Evolutionary conservation across 2,329 filamentous ascomycete species (phyloP), one percentile per base, ranked within the genome.

Genomic region (Acrodontium crateriforme): DNA sequence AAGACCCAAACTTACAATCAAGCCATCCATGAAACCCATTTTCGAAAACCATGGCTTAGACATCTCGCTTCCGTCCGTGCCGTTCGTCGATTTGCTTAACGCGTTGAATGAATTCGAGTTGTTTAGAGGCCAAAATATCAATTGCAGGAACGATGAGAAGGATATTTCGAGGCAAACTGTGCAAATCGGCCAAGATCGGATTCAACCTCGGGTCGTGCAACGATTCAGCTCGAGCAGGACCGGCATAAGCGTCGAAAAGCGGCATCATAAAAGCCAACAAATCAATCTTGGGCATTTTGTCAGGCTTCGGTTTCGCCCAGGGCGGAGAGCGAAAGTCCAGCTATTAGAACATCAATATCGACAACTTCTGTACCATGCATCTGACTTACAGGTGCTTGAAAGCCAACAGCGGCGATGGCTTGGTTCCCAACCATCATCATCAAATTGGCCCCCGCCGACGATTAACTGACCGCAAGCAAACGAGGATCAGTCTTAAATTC

Each of bases 241-340:
- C 54, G 1, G 55, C 51, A 32, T 66, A 66, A 0, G 58, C 42
- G 37, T 65, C 58, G 23, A 57, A 62, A 6, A 67, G 39, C 1
- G 57, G 57, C 14, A 53, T 28, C 27, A 65, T 31, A 10, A 58
- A 53, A 0, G 36, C 30, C 10, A 56, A 17, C 0, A 58, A 58
- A 30, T 67, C 61, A 1, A 32, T 45, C 13, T 44, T 42, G 1
- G 58, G 56, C 21, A 49, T 50, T 4, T 31, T 37, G 2, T 34
- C 30, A 3, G 47, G 55, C 7, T 41, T 49, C 0, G 55, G 56
- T 36, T 65, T 67, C 20, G 56, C 41, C 39, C 44, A 44, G 0
- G 61, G 59, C 10, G 42, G 43, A 0, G 55, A 40, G 0, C 57
- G 50, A 10, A 62, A 38, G 32, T 63, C 58, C n/a, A 29, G 12